Base-by-base conservation (phyloP, 78 protist species). In the Guillardia theta region DNA sequence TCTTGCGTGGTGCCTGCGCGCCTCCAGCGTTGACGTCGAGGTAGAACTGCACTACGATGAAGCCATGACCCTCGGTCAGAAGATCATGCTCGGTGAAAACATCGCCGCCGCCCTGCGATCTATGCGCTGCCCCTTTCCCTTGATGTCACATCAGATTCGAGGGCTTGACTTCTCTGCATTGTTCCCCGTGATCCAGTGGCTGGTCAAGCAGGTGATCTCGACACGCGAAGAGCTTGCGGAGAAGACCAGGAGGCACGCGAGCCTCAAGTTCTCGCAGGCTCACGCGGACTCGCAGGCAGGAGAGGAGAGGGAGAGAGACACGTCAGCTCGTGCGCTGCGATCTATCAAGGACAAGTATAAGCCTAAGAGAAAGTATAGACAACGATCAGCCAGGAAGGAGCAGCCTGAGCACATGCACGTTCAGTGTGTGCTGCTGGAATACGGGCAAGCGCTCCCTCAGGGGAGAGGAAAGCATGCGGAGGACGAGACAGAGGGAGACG, bases 11-110 rank as follows among this genome's bases (percentile, higher is more conserved):
- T 94, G 97, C 87, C 96, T 92, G 19, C 30, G 48, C 4, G 54
- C 88, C 10, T 47, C 76, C 64, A 88, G 48, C 33, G 54, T 88
- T n/a, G 94, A 96, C 41, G 96, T 93, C 30, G 97, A 96, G 62
- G 96, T 98, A 24, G 99, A 98, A 43, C 97, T 97, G 30, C 99
- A 97, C 88, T 98, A 98, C 94, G 95, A 58, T 87, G 99, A 98
- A 90, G 96, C 96, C 50, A 48, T 97, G 93, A 95, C 95, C 27
- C 92, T 97, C 30, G 94, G 97, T 0, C 97, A 96, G 45, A 96
- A 95, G 53, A 96, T 97, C 97, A 77, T 21, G 36, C 48, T 97
- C 44, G 93, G 97, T 3, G 99, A 98, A 64, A 96, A 94, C 48
- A 94, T 98, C n/a, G 93, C 94, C 44, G 88, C 93, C 27, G 97